Percentiles rank a stretch among this genome's conserved stretches.
Conservation (phyloP, 345 rosid species). For the Eucalyptus shirleyi region DNA sequence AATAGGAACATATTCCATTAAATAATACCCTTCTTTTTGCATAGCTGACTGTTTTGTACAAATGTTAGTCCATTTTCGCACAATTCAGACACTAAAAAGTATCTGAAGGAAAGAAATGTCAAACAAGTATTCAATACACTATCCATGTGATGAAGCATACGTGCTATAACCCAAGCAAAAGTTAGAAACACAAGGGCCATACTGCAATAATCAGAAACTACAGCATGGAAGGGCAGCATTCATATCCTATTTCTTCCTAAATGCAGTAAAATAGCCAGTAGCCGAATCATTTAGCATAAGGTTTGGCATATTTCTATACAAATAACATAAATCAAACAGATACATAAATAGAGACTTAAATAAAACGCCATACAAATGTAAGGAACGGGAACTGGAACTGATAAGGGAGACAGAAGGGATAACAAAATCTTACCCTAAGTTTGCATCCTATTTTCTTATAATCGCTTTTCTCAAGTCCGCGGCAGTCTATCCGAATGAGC, state of each 20-base stretch:
- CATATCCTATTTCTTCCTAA: neutral
- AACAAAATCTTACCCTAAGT: conserved; percentile 44
- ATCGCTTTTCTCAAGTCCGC: conserved; percentile 75
- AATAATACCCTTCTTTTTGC: neutral
- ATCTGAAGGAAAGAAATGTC: neutral
- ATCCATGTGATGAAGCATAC: neutral
- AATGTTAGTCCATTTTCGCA: neutral
- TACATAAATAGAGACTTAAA: neutral
- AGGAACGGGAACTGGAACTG: neutral
- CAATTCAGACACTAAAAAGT: neutral
- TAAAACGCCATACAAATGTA: neutral
- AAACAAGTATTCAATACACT: neutral
- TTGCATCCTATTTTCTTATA: conserved; percentile 92
- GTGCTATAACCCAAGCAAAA: neutral
- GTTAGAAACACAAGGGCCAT: neutral
- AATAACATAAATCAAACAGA: neutral
- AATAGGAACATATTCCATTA: neutral
- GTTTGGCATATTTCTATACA: neutral
- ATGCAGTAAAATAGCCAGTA: neutral
- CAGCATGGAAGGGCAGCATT: neutral
- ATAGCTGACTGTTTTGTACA: neutral
- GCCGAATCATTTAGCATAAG: neutral
- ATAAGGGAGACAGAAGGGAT: neutral
- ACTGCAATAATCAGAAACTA: neutral
- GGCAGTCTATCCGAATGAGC: conserved; percentile 73